These are phyloP conservation scores for Arabis alpina DNA, from an alignment of 345 rosid species.

Conservation along the genomic window DNA sequence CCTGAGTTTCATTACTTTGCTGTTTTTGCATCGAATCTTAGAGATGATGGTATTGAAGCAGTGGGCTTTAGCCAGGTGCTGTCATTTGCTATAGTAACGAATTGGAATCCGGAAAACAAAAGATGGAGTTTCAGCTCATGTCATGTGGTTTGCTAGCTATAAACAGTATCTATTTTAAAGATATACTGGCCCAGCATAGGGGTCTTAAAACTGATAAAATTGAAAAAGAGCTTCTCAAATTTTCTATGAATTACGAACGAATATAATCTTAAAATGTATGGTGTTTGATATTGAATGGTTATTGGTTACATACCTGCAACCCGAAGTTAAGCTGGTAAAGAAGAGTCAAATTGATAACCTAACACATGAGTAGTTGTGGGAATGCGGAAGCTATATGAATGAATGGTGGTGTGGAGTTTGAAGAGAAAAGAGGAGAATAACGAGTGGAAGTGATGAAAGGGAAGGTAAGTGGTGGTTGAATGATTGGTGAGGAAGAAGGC, in stretches of 20 bases:
- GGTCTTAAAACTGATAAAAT: neutral
- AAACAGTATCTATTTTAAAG: too few species aligned
- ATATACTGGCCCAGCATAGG: too few species aligned
- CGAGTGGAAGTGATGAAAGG: neutral
- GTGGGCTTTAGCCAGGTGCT: constrained; percentile 6
- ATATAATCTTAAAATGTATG: too few species aligned
- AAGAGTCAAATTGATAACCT: neutral
- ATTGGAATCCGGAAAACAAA: neutral
- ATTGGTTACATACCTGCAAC: neutral
- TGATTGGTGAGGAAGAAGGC: constrained; percentile 24
- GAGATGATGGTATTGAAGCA: constrained; percentile 24
- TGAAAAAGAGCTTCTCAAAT: neutral
- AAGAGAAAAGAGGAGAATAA: neutral
- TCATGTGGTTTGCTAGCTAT: neutral
- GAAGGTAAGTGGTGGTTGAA: constrained; percentile 9
- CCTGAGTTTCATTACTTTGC: constrained; percentile 26
- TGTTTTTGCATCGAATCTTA: constrained; percentile 26
- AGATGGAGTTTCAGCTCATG: neutral
- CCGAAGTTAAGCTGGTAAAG: neutral
- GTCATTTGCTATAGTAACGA: neutral
- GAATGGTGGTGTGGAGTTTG: neutral
- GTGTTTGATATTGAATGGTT: too few species aligned
- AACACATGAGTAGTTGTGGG: neutral
- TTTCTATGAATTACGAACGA: neutral
- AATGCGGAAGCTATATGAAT: neutral